Conservation (phyloP, 2,329 filamentous ascomycete genomes). For the Fusarium burgessii region DNA sequence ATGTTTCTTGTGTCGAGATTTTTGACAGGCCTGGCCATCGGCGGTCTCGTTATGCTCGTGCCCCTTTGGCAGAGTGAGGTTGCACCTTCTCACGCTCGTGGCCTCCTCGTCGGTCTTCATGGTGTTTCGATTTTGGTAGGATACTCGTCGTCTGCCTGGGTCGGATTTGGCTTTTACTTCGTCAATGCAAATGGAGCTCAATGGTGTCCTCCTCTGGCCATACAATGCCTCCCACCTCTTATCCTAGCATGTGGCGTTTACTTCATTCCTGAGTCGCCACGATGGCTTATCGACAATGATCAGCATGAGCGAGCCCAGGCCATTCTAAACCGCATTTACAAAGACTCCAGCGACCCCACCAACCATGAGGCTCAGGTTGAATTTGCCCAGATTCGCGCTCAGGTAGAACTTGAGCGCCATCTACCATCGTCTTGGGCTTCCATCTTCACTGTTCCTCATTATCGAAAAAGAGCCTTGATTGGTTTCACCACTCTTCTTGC, state of each 20-base stretch:
- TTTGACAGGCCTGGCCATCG: not conserved
- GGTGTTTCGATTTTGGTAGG: not conserved
- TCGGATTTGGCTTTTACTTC: not conserved
- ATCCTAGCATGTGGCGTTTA: not conserved
- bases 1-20: not conserved
- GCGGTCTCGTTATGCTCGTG: not conserved
- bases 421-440: not conserved
- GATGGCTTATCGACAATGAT: not conserved
- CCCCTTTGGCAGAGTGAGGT: conserved; percentile 3
- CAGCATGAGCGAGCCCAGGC: not conserved
- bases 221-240: not conserved
- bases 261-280: not conserved
- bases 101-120: not conserved
- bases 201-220: not conserved
- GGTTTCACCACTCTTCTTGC: not conserved
- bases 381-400: not conserved
- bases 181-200: not conserved
- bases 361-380: not conserved
- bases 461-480: not conserved
- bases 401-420: not conserved
- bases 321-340: not conserved
- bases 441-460: not conserved
- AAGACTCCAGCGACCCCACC: not conserved
- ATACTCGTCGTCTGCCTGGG: not conserved
- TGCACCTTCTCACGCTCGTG: not conserved